Percentiles rank a stretch among this genome's conserved stretches.
These are phyloP conservation scores for Mycena crocata DNA, from an alignment of 768 basidiomycete species.

Conservation along the genomic window DNA sequence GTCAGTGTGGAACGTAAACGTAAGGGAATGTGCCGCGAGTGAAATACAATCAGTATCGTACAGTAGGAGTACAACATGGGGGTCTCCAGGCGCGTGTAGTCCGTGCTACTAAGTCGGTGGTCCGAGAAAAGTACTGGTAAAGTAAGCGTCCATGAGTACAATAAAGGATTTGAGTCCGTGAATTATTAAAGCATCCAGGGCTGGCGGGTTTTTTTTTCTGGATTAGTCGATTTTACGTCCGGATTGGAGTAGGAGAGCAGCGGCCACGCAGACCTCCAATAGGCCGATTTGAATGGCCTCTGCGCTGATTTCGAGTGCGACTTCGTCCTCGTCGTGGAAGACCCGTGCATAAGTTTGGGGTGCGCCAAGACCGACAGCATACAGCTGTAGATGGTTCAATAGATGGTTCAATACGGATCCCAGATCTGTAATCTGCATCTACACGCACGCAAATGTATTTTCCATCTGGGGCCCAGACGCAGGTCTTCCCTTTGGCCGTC, in stretches of 20 bases:
- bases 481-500: constrained; percentile 44
- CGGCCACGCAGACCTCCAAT: constrained; percentile 51
- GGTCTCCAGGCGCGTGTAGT: too few relatives aligned
- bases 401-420: background rate
- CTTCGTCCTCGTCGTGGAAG: constrained; percentile 42
- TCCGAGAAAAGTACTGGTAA: too few relatives aligned
- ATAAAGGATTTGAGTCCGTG: background rate
- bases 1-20: too few relatives aligned
- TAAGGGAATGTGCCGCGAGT: too few relatives aligned
- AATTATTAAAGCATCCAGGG: too few relatives aligned
- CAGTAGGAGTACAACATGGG: too few relatives aligned
- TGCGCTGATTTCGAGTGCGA: constrained; percentile 54
- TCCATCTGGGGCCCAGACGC: constrained; percentile 52
- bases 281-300: constrained; percentile 54
- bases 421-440: background rate
- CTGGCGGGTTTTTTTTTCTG: background rate
- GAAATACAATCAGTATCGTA: too few relatives aligned
- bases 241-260: constrained; percentile 51
- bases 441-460: constrained; percentile 50
- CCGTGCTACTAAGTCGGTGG: too few relatives aligned
- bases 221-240: constrained; percentile 55
- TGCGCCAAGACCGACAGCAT: constrained; percentile 38
- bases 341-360: constrained; percentile 41
- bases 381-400: constrained; percentile 41
- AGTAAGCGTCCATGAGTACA: background rate